Percentiles rank a stretch among this genome's conserved stretches.
Evolutionary conservation across 371 early-diverging fungal genomes (phyloP).

Genomic region (Circinella minor): DNA sequence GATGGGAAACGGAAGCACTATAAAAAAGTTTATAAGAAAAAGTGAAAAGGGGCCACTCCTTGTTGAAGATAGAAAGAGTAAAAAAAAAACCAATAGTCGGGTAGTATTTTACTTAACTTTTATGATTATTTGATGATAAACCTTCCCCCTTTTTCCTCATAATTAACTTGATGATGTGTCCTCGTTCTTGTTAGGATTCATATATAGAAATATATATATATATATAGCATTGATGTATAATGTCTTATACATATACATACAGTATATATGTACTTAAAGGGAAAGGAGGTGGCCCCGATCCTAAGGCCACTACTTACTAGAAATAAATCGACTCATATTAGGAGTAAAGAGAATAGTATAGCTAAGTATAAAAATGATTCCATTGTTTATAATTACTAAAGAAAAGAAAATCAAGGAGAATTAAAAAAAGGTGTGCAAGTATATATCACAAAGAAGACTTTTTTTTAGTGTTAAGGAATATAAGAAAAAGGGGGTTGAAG

Average conservation of each 20-base stretch:
- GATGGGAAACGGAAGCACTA: too few relatives aligned
- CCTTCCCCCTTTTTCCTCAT: not conserved
- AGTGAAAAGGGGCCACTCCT: too few relatives aligned
- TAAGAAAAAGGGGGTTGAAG: not conserved
- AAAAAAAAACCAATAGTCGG: too few relatives aligned
- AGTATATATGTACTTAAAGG: not conserved
- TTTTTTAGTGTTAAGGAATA: not conserved
- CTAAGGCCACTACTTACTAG: too few relatives aligned
- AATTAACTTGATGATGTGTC: not conserved
- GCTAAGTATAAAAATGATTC: not conserved
- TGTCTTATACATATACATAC: not conserved
- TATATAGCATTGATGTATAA: too few relatives aligned
- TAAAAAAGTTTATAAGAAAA: too few relatives aligned
- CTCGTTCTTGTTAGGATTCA: constrained; percentile 7
- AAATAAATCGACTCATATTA: not conserved
- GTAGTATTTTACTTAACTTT: too few relatives aligned
- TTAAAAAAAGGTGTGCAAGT: too few relatives aligned
- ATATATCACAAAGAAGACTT: not conserved
- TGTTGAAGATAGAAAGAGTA: too few relatives aligned
- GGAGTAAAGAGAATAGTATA: too few relatives aligned
- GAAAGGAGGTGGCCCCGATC: too few relatives aligned
- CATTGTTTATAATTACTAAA: constrained; percentile 7
- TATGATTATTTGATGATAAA: not conserved
- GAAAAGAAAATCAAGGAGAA: too few relatives aligned
- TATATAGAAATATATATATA: not conserved